Evolutionary conservation across 768 basidiomycete genomes (phyloP).

Genomic region (Ramaria sp.): DNA sequence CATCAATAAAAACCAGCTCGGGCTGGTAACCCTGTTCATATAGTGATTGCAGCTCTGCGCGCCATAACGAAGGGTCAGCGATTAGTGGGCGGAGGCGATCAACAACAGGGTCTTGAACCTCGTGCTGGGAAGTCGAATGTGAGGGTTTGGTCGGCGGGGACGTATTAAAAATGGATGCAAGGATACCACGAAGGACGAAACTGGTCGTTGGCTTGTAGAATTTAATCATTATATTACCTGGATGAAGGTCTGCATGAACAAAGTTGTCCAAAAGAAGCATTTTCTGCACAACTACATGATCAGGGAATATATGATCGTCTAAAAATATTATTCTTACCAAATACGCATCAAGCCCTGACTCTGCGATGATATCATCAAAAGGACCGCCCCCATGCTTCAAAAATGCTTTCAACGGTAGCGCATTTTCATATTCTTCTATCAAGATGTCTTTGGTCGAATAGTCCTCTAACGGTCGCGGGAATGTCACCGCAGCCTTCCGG

Average conservation of each 20-base stretch:
- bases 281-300: constrained; percentile 42
- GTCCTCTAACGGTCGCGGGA: constrained; percentile 75
- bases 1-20: constrained; percentile 93
- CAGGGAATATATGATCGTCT: constrained; percentile 2
- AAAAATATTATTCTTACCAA: constrained; percentile 41
- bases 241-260: constrained; percentile 84
- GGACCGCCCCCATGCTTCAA: constrained; percentile 86
- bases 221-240: constrained; percentile 97
- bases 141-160: background rate
- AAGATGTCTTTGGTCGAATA: constrained; percentile 79
- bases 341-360: constrained; percentile 90
- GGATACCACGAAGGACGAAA: constrained; percentile 50
- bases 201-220: constrained; percentile 74
- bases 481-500: constrained; percentile 72
- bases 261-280: constrained; percentile 98
- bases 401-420: constrained; percentile 80
- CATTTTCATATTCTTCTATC: constrained; percentile 90
- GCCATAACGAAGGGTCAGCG: constrained; percentile 57
- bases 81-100: constrained; percentile 52
- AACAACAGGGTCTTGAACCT: constrained; percentile 40
- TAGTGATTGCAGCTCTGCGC: constrained; percentile 49
- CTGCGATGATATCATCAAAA: constrained; percentile 82
- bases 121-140: constrained; percentile 10
- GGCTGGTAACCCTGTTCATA: constrained; percentile 72
- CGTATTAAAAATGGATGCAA: constrained; percentile 37